Conservation (phyloP, 2,329 filamentous ascomycete species). For the Pseudogymnoascus sp. region DNA sequence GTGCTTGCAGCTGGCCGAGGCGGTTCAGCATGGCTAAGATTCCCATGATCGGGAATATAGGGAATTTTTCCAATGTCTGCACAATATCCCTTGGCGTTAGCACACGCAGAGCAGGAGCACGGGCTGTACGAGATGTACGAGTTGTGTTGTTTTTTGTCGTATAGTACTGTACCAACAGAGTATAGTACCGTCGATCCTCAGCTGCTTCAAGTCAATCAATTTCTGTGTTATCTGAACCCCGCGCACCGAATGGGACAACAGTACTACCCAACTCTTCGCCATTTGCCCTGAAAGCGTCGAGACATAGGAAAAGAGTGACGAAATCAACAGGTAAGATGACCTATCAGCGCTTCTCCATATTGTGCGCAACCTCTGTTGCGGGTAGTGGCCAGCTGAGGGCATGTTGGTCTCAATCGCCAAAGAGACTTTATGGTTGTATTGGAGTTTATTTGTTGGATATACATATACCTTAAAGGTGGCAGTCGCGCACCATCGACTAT, state of each 20-base stretch:
- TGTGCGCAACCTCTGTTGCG: neutral
- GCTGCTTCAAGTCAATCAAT: neutral
- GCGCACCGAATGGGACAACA: neutral
- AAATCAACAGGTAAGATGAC: neutral
- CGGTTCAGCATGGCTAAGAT: neutral
- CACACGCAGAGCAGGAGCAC: neutral
- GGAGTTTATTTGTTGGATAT: neutral
- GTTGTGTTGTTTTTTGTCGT: neutral
- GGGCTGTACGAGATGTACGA: neutral
- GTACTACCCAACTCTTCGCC: neutral
- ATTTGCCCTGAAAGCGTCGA: neutral
- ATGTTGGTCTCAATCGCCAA: neutral
- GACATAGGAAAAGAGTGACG: too few relatives aligned
- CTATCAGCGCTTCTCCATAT: neutral
- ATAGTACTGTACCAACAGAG: neutral
- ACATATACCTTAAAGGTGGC: neutral
- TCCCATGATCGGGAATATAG: neutral
- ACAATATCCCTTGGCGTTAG: neutral
- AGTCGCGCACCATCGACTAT: neutral
- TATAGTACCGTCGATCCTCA: neutral
- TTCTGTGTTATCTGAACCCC: conserved; percentile 1
- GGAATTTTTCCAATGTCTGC: neutral
- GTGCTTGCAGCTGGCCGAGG: neutral
- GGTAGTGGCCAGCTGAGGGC: neutral
- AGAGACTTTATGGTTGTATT: neutral